phyloP scores from a whole-genome alignment of 1,284 basidiomycete species.

The Cutaneotrichosporon daszewskae region DNA sequence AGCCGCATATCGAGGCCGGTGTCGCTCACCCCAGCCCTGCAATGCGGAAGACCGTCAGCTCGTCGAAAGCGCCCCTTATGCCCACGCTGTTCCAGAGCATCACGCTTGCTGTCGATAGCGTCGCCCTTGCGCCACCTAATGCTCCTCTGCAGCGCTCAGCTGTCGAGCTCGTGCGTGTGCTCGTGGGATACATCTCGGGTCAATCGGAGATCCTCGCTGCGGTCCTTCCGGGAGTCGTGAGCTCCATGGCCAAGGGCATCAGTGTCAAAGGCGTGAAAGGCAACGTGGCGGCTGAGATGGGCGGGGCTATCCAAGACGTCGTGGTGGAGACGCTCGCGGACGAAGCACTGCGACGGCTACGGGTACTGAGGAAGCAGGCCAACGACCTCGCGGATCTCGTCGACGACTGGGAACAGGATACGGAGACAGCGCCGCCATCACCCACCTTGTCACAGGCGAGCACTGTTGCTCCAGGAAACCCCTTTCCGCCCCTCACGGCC shows the following conservation, averaged over 20 bases:
- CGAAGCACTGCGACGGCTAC: conserved; percentile 56
- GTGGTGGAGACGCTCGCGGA: conserved; percentile 54
- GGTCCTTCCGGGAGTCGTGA: conserved; percentile 74
- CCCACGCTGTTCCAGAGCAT: conserved; percentile 79
- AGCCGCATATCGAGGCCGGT: conserved; percentile 4
- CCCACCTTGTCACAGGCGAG: conserved; percentile 4
- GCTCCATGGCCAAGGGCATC: conserved; percentile 63
- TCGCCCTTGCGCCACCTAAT: conserved; percentile 55
- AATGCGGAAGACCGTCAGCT: conserved; percentile 49
- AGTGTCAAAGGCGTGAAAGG: conserved; percentile 42
- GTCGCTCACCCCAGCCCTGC: conserved; percentile 51
- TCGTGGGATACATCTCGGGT: conserved; percentile 63
- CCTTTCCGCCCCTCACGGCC: conserved; percentile 38
- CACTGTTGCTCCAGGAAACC: conserved; percentile 10
- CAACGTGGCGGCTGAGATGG: conserved; percentile 49
- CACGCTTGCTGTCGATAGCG: conserved; percentile 57
- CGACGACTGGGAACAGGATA: conserved; percentile 3
- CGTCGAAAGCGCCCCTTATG: conserved; percentile 52
- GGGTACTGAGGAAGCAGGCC: conserved; percentile 54
- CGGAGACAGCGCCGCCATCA: conserved; percentile 13
- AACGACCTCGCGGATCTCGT: conserved; percentile 23
- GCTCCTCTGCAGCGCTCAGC: conserved; percentile 60
- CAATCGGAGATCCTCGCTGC: conserved; percentile 55
- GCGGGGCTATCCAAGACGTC: conserved; percentile 57
- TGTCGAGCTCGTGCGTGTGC: conserved; percentile 56